A percentile compares a stretch with the other conserved stretches of the same genome.
These are phyloP conservation scores for Phytopythium montanum DNA, from an alignment of 352 stramenopile species.

Conservation along the genomic window DNA sequence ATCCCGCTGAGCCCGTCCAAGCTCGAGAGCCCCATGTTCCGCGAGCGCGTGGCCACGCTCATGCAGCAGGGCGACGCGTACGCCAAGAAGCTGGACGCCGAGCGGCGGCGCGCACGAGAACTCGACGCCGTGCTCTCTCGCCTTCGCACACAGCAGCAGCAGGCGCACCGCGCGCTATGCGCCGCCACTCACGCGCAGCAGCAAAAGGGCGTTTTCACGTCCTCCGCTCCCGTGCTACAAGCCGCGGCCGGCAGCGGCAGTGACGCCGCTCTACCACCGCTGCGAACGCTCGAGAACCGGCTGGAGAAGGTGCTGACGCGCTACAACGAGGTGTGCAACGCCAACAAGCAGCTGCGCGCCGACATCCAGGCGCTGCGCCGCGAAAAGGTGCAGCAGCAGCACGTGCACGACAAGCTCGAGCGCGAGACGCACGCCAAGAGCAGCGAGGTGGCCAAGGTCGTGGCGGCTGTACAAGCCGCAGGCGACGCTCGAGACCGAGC, in stretches of 20 bases:
- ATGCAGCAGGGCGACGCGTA: constrained; percentile 78
- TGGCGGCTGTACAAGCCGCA: constrained; percentile 70
- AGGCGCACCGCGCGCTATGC: constrained; percentile 51
- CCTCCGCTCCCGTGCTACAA: background rate
- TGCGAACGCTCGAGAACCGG: constrained; percentile 77
- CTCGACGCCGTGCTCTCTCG: constrained; percentile 30
- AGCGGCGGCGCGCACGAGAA: constrained; percentile 44
- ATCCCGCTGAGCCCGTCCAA: constrained; percentile 64
- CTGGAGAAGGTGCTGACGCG: constrained; percentile 82
- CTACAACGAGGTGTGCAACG: constrained; percentile 82
- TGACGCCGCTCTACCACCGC: constrained; percentile 53
- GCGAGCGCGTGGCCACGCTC: constrained; percentile 48
- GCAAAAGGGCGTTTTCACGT: constrained; percentile 2
- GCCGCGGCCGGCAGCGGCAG: background rate
- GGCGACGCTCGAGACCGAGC: constrained; percentile 83
- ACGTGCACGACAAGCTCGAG: constrained; percentile 76
- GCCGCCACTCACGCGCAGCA: constrained; percentile 41
- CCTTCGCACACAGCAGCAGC: constrained; percentile 35
- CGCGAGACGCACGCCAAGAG: constrained; percentile 84
- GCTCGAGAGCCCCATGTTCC: constrained; percentile 73
- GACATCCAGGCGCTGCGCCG: constrained; percentile 76
- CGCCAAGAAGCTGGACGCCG: constrained; percentile 63
- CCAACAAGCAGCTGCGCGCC: constrained; percentile 77
- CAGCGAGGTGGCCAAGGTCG: constrained; percentile 75
- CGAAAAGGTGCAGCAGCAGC: constrained; percentile 76